These are phyloP conservation scores for Pleomassaria siparia DNA, from an alignment of 2,329 filamentous ascomycete species.

Conservation along the genomic window DNA sequence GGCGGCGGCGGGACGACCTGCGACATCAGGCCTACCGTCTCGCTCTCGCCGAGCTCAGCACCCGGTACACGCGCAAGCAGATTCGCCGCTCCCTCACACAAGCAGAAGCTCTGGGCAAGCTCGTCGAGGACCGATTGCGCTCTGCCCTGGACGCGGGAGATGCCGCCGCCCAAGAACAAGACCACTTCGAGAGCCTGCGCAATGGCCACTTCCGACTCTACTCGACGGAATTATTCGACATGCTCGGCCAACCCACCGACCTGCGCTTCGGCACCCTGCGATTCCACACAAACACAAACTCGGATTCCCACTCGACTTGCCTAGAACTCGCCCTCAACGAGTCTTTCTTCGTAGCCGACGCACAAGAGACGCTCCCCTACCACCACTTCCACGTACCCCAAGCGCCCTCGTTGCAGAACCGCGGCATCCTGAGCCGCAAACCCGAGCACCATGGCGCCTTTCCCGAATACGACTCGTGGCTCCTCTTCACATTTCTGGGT, in stretches of 20 bases:
- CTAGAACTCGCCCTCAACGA: constrained; percentile 37
- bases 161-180: constrained; percentile 11
- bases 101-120: constrained; percentile 33
- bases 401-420: constrained; percentile 34
- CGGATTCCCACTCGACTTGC: constrained; percentile 15
- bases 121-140: constrained; percentile 34
- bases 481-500: constrained; percentile 41
- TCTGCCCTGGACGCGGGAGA: background rate
- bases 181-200: constrained; percentile 24
- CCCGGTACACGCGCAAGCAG: constrained; percentile 34
- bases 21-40: constrained; percentile 35
- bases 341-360: constrained; percentile 39
- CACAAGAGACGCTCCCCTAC: constrained; percentile 38
- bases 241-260: constrained; percentile 37
- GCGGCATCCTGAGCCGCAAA: constrained; percentile 36
- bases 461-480: constrained; percentile 39
- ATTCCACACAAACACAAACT: constrained; percentile 21
- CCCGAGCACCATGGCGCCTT: constrained; percentile 32
- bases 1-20: constrained; percentile 18
- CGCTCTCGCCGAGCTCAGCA: constrained; percentile 35
- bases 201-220: constrained; percentile 40
- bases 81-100: constrained; percentile 31
- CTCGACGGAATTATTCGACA: constrained; percentile 39
- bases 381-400: constrained; percentile 36
- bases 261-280: constrained; percentile 40